Base-by-base conservation (phyloP, 2,329 filamentous ascomycete genomes). In the Byssothecium circinans region DNA sequence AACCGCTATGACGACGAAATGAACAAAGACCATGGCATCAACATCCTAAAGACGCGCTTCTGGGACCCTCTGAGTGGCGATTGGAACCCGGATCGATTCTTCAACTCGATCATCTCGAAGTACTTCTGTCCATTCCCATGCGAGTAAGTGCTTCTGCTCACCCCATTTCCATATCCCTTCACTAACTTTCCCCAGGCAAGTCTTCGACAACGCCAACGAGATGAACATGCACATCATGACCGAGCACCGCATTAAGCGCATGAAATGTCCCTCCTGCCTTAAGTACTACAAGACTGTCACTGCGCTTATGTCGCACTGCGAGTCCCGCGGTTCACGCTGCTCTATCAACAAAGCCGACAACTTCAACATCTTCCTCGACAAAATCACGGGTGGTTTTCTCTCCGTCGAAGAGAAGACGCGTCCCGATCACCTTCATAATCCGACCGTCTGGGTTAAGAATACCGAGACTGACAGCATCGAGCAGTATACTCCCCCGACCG, bases 91-190 rank as follows among this genome's bases (percentile, higher is more conserved):
- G 65, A 72, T 1, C 66, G 69, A 5, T 85, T 83, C 69, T 75
- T 62, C 45, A 69, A 77, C 33, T 43, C 64, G 0, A 64, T 75
- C 23, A 68, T 73, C 1, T 61, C 69, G 37, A 73, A 69, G 40
- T 87, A 75, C 68, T 71, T 66, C 44, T 87, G 84, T 45, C 83
- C 83, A 0, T 75, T 79, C 45, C 56, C 63, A 2, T 86, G 84
- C 75, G 67, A 70, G 75, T 81, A 71, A 72, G 64, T 59, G 5
- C 7, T n/a, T 20, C n/a, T 36, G 8, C 3, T 5, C 12, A 18
- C 23, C 23, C 10, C 10, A 23, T 17, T 27, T 17, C 29, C 14
- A 30, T n/a, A 19, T 8, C 14, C 11, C 11, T 8, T 17, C 12
- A 27, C 41, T 35, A 40, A 51, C 50, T 45, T 55, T 33, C 8